Base-by-base conservation (phyloP, 139 green algal genomes). In the Chlorella sp. region DNA sequence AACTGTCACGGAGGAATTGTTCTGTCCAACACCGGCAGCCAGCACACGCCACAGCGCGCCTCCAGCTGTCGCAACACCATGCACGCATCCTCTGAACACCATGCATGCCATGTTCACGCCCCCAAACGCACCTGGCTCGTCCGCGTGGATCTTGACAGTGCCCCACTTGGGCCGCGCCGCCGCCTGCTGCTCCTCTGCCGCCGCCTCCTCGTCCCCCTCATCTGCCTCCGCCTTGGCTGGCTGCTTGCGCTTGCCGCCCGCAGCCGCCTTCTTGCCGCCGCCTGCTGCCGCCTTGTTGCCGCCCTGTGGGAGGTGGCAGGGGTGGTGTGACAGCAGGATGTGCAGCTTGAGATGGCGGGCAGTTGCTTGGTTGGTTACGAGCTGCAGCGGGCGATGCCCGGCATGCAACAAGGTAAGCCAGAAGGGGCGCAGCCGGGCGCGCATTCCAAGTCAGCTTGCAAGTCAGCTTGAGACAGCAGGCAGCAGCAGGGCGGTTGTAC, bases 161-260 rank as follows among this genome's bases (percentile, higher is more conserved):
- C 84, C 84, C 34, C 36, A 83, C 62, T 82, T 85, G 32, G 73
- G 41, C 32, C 41, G 58, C 20, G 48, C 30, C 43, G 76, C 43
- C 1, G n/a, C 76, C 36, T 44, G 58, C 9, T 48, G 58, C 43
- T 76, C 84, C 34, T 85, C 75, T 20, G 13, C 48, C 48, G 58
- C 82, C 11, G 34, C 67, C 56, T 70, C 75, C 54, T 69, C 84
- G 32, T 75, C 56, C 8, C 17, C 68, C 65, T 81, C 81, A 9
- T 56, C 36, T 16, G 32, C 83, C 11, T 69, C 83, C 7, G 13
- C 75, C 38, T 83, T 75, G 40, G 54, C 72, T 30, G 70, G 56
- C 70, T 75, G 38, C 82, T 87, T 87, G 75, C 83, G 83, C 73
- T 87, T 87, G 69, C 46, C 48, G 79, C 79, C 44, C 22, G 38